Evolutionary conservation across 176 grass and related monocot genomes (phyloP), one percentile per base, ranked within the genome.

Genomic region (Aegilops longissima): DNA sequence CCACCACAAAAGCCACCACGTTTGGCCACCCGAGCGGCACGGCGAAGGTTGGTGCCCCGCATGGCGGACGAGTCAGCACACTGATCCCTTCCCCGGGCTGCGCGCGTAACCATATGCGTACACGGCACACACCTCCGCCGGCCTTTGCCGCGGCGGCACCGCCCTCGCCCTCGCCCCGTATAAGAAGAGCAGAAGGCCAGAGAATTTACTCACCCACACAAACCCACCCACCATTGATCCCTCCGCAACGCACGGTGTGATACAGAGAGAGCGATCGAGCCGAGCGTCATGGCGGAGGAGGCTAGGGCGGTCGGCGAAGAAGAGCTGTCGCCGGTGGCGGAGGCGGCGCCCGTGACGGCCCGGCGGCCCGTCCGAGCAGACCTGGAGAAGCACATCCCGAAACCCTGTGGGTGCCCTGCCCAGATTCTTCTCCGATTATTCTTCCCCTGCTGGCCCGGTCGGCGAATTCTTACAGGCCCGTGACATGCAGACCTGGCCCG

Each of bases 271-370:
- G 2, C 5, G 21, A 24, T 18, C 1, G 51, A 54, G 13, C 20
- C 56, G 18, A 18, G 70, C 38, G 56, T 1, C 5, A 80, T 66
- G 78, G 38, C 23, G 36, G 78, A 29, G 61, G 78, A 34, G 27
- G 13, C 12, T 3, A 56, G 16, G 56, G 76, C 54, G 54, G 27
- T 3, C 5, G 12, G 27, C 25, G 78, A 42, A 5, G 61, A 62
- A 9, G 1, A 24, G 62, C 27, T 82, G 69, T 81, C 84, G 66
- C 1, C 85, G 14, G 67, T 47, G 58, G 69, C 81, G 59, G 66
- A 73, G 34, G 87, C 83, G 84, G 90, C 96, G 81, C 96, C 96
- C 35, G 78, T 92, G 78, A 98, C 96, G 72, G 79, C 87, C 14
- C 85, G 83, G 52, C 90, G 92, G 80, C 88, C 90, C 27, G 84